A percentile compares a stretch with the other conserved stretches of the same genome.
phyloP scores from a whole-genome alignment of 495 filamentous ascomycete genomes.

The Aspergillus bridgeri region DNA sequence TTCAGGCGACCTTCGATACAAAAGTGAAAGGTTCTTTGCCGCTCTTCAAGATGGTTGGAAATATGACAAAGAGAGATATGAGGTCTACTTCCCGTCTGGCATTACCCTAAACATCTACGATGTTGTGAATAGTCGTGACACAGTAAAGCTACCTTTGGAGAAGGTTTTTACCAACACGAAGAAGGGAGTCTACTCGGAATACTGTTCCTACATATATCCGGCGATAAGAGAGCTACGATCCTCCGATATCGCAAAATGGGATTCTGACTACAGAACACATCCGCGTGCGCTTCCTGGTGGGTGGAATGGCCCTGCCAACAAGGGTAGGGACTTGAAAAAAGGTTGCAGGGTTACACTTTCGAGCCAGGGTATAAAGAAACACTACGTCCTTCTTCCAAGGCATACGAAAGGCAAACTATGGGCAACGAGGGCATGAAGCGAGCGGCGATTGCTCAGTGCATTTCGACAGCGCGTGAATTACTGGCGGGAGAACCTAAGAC shows the following conservation, averaged over 20 bases:
- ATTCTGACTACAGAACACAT: no score
- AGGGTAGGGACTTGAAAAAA: background rate
- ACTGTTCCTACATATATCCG: background rate
- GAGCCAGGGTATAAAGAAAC: no score
- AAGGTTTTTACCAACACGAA: constrained; percentile 5
- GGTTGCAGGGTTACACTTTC: background rate
- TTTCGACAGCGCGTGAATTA: no score
- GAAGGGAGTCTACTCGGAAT: constrained; percentile 3
- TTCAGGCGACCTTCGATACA: constrained; percentile 6
- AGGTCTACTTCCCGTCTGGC: constrained; percentile 3
- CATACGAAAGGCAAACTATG: no score
- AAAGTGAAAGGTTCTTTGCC: constrained; percentile 1
- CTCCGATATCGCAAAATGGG: background rate
- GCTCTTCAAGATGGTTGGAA: constrained; percentile 2
- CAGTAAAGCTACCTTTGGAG: background rate
- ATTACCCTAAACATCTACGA: constrained; percentile 3
- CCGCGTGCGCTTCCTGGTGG: background rate
- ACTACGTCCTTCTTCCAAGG: no score
- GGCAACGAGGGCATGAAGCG: no score
- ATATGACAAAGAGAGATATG: background rate
- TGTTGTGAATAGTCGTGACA: background rate
- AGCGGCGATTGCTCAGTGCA: no score
- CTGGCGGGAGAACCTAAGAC: no score
- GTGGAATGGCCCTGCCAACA: background rate
- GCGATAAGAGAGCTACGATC: background rate